These are phyloP conservation scores for Elongisporangium anandrum DNA, from an alignment of 352 stramenopile species.

Conservation along the genomic window DNA sequence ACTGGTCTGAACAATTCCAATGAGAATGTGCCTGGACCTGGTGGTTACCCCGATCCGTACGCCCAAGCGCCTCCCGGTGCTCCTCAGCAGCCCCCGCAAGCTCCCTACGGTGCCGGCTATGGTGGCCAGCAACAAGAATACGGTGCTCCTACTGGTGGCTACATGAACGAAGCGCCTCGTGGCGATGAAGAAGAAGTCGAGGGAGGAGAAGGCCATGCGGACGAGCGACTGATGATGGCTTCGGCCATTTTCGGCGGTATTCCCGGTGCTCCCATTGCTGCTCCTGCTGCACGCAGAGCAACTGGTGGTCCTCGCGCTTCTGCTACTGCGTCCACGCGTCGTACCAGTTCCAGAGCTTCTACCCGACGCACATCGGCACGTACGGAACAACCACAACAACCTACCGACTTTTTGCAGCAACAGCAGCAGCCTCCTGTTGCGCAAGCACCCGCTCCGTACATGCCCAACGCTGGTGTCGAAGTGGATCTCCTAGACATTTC, in stretches of 20 bases:
- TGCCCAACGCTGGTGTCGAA: slow-evolving; percentile 43
- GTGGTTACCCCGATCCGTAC: slow-evolving; percentile 35
- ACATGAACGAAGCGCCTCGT: slow-evolving; percentile 9
- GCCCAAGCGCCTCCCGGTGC: slow-evolving; percentile 7
- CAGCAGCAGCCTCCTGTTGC: slow-evolving; percentile 20
- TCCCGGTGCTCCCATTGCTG: slow-evolving; percentile 50
- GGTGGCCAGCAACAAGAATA: slow-evolving; percentile 45
- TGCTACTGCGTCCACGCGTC: slow-evolving; percentile 13
- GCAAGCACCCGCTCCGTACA: slow-evolving; percentile 16
- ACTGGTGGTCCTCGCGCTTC: slow-evolving; percentile 26
- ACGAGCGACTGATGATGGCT: slow-evolving; percentile 87
- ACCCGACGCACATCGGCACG: slow-evolving; percentile 27
- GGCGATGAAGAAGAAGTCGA: slow-evolving; percentile 43
- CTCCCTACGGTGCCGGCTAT: slow-evolving; percentile 32
- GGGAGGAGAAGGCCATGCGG: slow-evolving; percentile 38
- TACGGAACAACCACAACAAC: slow-evolving; percentile 29
- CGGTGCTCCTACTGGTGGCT: slow-evolving; percentile 20
- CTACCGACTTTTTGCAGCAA: slow-evolving; percentile 20
- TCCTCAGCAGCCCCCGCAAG: slow-evolving; percentile 8
- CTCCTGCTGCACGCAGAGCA: slow-evolving; percentile 41
- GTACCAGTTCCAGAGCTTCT: slow-evolving; percentile 20
- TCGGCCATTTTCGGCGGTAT: slow-evolving; percentile 97
- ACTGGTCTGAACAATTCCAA: slow-evolving; percentile 71
- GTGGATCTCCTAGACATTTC: slow-evolving; percentile 84
- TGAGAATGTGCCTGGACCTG: slow-evolving; percentile 16